Conservation (phyloP, 768 basidiomycete species). For the Lactifluus subvellereus region DNA sequence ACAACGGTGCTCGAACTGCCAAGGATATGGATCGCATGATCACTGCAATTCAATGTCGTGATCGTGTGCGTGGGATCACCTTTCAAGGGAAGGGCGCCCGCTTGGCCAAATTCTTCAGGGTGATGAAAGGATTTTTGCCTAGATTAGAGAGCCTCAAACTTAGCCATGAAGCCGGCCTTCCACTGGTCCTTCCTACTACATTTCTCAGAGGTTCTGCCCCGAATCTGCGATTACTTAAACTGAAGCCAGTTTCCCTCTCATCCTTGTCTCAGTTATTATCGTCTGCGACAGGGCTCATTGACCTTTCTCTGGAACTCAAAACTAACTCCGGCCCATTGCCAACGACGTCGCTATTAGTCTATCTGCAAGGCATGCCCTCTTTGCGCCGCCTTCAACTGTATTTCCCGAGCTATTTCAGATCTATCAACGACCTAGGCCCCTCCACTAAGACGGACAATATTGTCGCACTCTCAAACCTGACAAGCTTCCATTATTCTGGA, state of each 20-base stretch:
- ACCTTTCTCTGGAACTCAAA: not conserved
- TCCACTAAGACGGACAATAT: too few relatives aligned
- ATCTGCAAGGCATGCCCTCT: not conserved
- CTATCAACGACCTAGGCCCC: not conserved
- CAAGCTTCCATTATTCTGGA: not conserved
- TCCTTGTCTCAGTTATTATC: not conserved
- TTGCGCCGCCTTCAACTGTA: not conserved
- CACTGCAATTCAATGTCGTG: not conserved
- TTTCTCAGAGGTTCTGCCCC: not conserved
- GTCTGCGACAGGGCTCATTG: not conserved
- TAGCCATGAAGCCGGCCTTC: rapidly evolving
- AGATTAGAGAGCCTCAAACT: slow-evolving; percentile 1
- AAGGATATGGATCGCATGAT: not conserved
- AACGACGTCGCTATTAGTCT: not conserved
- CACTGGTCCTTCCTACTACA: not conserved
- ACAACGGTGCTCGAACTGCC: not conserved
- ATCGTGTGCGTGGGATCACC: not conserved
- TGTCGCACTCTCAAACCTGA: not conserved
- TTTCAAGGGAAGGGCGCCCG: not conserved
- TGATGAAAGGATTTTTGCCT: not conserved
- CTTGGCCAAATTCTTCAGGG: not conserved
- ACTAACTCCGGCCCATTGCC: too few relatives aligned
- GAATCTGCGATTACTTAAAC: not conserved
- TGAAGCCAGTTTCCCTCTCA: rapidly evolving
- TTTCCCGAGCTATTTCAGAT: too few relatives aligned